Conservation (phyloP, 257 asterid species). For the Nicotiana tomentosiformis region DNA sequence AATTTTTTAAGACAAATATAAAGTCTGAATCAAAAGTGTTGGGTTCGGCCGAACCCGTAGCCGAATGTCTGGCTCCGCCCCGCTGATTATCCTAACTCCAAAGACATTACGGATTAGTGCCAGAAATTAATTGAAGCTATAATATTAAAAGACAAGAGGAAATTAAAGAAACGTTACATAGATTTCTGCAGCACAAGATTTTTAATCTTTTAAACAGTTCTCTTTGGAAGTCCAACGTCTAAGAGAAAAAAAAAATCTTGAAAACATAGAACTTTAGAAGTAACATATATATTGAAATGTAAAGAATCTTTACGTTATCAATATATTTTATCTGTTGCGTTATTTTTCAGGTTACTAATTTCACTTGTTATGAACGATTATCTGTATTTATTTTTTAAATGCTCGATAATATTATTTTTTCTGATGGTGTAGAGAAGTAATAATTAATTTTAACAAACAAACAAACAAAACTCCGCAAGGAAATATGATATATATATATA, state of each 20-base stretch:
- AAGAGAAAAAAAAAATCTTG: neutral
- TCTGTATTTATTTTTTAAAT: too few species aligned
- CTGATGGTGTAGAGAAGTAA: too few species aligned
- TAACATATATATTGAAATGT: too few species aligned
- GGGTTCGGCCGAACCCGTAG: too few species aligned
- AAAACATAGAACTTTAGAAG: neutral
- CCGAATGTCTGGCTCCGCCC: too few species aligned
- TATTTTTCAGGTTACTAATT: neutral
- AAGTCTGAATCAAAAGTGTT: too few species aligned
- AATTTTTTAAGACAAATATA: too few species aligned
- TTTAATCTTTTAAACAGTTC: neutral
- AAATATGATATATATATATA: too few species aligned
- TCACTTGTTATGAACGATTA: neutral
- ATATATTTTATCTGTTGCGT: too few species aligned
- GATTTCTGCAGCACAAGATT: neutral
- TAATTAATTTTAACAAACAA: too few species aligned
- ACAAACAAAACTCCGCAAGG: too few species aligned
- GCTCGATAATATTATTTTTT: neutral
- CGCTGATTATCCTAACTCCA: conserved; percentile 19
- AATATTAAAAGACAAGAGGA: neutral
- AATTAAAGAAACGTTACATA: neutral
- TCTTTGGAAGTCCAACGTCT: neutral
- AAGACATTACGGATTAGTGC: conserved; percentile 21
- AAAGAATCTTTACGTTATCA: too few species aligned
- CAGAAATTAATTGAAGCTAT: neutral